Base-by-base conservation (phyloP, 2,329 filamentous ascomycete genomes). In the Teratosphaeria pseudoeucalypti region DNA sequence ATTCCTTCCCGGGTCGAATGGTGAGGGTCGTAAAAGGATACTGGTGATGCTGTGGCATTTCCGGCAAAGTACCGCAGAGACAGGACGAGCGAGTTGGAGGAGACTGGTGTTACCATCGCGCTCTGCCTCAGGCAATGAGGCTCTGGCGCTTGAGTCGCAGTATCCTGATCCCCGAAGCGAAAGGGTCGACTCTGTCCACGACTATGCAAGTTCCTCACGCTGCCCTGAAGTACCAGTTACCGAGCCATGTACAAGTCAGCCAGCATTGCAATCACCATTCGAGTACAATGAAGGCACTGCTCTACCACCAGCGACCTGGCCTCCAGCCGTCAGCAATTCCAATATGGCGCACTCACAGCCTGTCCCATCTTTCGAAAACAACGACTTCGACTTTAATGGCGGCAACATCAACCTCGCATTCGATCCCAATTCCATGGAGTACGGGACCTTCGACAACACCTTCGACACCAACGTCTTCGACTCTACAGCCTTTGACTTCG, bases 381-480 rank as follows among this genome's bases (percentile, higher is more conserved):
- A 75, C 58, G 67, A 69, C 12, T 73, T 76, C 62, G 74, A 77
- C 62, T 77, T 77, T 67, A 66, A 63, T 23, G 71, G 68, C 56
- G 73, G 73, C 12, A 72, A 73, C 47, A 75, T 78, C 58, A 70
- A 71, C 57, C 71, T 77, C 52, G 69, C 70, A 12, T 75, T 76
- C 57, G 73, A 76, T 57, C 62, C 63, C 6, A 64, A 58, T 10
- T 37, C 66, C 6, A 62, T 49, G 5, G 43, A 49, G 43, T 49
- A 49, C n/a, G 43, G 43, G 3, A 49, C 57, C 49, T 61, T 62
- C 34, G 61, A 32, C 27, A 65, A 29, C 52, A 19, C 16, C 29
- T 59, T 66, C 58, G 64, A 68, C 59, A 60, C 66, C 49, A 64
- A 60, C 56, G 62, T 57, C 47, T 67, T 71, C 56, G 68, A 71